These are phyloP conservation scores for Corynespora cassiicola DNA, from an alignment of 2,329 filamentous ascomycete species.

Conservation along the genomic window DNA sequence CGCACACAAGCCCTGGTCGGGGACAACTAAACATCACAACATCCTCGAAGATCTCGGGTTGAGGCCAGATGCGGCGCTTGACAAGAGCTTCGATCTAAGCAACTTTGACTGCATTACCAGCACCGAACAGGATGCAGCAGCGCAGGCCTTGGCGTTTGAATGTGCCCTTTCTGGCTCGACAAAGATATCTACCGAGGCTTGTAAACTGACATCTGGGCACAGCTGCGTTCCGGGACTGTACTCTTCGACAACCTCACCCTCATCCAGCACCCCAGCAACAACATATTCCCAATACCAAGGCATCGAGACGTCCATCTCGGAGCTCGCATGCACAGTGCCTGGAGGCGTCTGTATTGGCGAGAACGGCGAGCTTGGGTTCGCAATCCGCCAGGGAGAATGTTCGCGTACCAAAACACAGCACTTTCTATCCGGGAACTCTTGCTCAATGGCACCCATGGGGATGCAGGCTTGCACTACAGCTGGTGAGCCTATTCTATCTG, in stretches of 20 bases:
- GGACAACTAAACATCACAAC: slow-evolving; percentile 27
- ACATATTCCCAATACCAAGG: slow-evolving; percentile 14
- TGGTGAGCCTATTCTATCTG: slow-evolving; percentile 9
- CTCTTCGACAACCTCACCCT: slow-evolving; percentile 21
- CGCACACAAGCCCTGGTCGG: slow-evolving; percentile 6
- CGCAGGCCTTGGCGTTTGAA: slow-evolving; percentile 25
- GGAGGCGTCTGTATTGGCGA: slow-evolving; percentile 29
- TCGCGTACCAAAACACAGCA: slow-evolving; percentile 10
- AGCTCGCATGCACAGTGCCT: slow-evolving; percentile 20
- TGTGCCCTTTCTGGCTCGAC: slow-evolving; percentile 33
- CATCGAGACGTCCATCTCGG: slow-evolving; percentile 24
- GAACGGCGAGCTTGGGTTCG: slow-evolving; percentile 26
- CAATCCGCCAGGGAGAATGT: slow-evolving; percentile 12
- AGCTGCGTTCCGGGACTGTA: slow-evolving; percentile 19
- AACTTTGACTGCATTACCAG: slow-evolving; percentile 28
- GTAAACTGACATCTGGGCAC: slow-evolving; percentile 16
- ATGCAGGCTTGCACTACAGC: slow-evolving; percentile 13
- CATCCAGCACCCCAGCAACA: slow-evolving; percentile 21
- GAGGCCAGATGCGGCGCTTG: slow-evolving; percentile 23
- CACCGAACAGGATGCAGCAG: slow-evolving; percentile 13
- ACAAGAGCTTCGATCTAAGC: slow-evolving; percentile 35
- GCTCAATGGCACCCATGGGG: slow-evolving; percentile 14
- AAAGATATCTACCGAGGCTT: slow-evolving; percentile 18
- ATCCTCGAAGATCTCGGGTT: slow-evolving; percentile 44
- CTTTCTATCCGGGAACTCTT: slow-evolving; percentile 1